phyloP scores from a whole-genome alignment of 148 eudicot genomes.

The Tetragonia tetragonoides region DNA sequence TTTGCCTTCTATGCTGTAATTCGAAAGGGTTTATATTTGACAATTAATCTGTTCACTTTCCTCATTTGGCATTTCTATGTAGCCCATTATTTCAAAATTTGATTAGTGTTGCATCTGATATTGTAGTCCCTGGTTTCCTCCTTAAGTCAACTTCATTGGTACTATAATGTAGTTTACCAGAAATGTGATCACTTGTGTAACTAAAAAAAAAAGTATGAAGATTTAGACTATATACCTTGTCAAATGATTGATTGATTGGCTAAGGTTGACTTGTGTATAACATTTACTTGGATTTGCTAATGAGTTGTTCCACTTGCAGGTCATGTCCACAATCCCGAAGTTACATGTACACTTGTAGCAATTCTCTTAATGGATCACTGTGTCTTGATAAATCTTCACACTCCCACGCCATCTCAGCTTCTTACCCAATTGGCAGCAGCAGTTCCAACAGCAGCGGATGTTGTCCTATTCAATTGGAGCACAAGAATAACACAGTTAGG shows the following conservation, averaged over 20 bases:
- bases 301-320: constrained; percentile 22
- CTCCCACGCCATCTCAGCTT: constrained; percentile 23
- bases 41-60: neutral
- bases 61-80: neutral
- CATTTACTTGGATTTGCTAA: too few species aligned
- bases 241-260: neutral
- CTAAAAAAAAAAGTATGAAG: neutral
- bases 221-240: neutral
- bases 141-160: neutral
- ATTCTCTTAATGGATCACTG: constrained; percentile 22
- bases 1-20: neutral
- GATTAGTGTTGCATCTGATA: neutral
- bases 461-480: constrained; percentile 24
- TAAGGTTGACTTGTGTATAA: neutral
- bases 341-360: constrained; percentile 4
- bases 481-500: constrained; percentile 33
- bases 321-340: constrained; percentile 28
- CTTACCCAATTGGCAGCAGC: constrained; percentile 23
- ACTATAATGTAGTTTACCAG: neutral
- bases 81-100: neutral
- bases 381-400: constrained; percentile 20
- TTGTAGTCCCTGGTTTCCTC: neutral
- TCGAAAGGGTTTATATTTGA: neutral
- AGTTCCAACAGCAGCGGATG: constrained; percentile 24
- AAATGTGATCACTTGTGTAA: neutral